phyloP scores from a whole-genome alignment of 345 rosid species.

The Firmiana major region DNA sequence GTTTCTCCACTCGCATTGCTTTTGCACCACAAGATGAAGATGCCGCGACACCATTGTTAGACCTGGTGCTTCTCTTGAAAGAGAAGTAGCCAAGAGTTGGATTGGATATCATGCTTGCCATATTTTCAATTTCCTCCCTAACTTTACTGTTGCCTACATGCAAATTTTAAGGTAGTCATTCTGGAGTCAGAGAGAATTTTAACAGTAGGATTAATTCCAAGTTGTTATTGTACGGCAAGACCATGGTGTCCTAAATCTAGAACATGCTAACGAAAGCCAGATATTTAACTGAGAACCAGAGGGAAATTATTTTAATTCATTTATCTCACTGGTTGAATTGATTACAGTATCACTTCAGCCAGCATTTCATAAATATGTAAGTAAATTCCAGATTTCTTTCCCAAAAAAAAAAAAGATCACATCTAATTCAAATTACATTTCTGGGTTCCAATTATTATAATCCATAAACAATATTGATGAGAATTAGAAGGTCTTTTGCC shows the following conservation, averaged over 20 bases:
- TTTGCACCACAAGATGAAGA: conserved; percentile 26
- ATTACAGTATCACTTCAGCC: not conserved
- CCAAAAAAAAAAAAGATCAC: not conserved
- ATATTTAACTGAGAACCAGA: not conserved
- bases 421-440: not conserved
- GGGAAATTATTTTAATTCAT: not conserved
- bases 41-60: conserved; percentile 3
- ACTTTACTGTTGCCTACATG: not conserved
- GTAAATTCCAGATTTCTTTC: not conserved
- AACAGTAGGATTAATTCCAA: not conserved
- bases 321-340: not conserved
- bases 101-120: conserved; percentile 42
- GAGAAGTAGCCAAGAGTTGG: conserved; percentile 32
- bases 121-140: not conserved
- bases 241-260: not conserved
- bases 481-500: too few relatives aligned
- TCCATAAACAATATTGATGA: not conserved
- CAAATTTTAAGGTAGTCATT: not conserved
- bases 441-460: not conserved
- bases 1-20: conserved; percentile 60
- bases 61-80: conserved; percentile 28
- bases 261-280: conserved; percentile 10
- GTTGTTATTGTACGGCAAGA: not conserved
- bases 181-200: not conserved
- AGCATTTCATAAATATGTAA: not conserved